Conservation (phyloP, 208 protist species). For the Kentomonas sorsogonicus region DNA sequence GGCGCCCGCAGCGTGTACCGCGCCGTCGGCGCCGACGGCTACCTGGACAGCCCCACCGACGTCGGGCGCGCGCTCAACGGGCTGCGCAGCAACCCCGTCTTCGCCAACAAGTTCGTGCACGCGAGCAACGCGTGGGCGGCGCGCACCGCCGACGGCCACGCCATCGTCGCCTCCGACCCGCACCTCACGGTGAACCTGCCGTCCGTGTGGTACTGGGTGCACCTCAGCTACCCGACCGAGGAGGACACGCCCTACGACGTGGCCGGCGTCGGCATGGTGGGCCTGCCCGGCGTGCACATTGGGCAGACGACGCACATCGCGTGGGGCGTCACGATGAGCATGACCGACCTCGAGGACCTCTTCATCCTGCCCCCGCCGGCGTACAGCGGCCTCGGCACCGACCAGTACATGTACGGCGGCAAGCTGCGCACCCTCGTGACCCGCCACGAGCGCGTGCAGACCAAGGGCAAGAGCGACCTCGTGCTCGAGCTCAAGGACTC, state of each 20-base stretch:
- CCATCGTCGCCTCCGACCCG: slow-evolving; percentile 48
- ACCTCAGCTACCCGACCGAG: slow-evolving; percentile 39
- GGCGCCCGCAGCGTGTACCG: no score
- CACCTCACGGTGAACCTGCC: slow-evolving; percentile 52
- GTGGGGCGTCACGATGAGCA: slow-evolving; percentile 67
- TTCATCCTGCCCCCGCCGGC: slow-evolving; percentile 37
- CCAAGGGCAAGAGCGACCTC: slow-evolving; percentile 40
- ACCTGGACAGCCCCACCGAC: slow-evolving; percentile 8
- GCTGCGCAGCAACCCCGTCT: slow-evolving; percentile 18
- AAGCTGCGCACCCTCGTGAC: slow-evolving; percentile 20
- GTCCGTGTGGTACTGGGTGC: slow-evolving; percentile 53
- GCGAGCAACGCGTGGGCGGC: slow-evolving; percentile 56
- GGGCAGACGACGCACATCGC: slow-evolving; percentile 42
- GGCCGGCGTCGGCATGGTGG: slow-evolving; percentile 34
- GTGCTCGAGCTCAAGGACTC: slow-evolving; percentile 43
- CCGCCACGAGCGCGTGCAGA: slow-evolving; percentile 39
- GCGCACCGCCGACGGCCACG: slow-evolving; percentile 24
- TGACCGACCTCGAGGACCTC: slow-evolving; percentile 58
- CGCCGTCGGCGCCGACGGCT: not conserved
- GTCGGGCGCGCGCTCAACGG: slow-evolving; percentile 1
- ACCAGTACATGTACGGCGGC: slow-evolving; percentile 41
- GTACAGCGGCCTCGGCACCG: slow-evolving; percentile 16
- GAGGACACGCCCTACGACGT: slow-evolving; percentile 29
- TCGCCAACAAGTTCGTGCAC: slow-evolving; percentile 32
- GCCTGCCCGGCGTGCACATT: slow-evolving; percentile 52